Evolutionary conservation across 108 stramenopile species (phyloP).

Genomic region (Cylindrotheca closterium): DNA sequence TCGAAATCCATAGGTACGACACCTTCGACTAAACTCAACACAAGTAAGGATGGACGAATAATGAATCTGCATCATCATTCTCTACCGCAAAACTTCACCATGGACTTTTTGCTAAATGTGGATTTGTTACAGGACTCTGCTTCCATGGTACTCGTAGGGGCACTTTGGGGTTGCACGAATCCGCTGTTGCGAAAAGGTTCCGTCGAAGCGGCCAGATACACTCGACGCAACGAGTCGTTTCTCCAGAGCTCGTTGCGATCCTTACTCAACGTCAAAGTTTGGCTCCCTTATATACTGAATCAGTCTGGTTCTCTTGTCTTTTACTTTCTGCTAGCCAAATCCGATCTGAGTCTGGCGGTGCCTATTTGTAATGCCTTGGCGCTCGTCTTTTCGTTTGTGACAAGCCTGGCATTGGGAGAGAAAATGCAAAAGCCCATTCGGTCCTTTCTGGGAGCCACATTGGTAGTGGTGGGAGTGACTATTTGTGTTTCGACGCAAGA

Average conservation of each 20-base stretch:
- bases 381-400: constrained; percentile 71
- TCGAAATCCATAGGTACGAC: too few relatives aligned
- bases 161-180: constrained; percentile 88
- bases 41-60: too few relatives aligned
- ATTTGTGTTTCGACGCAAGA: constrained; percentile 66
- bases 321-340: constrained; percentile 68
- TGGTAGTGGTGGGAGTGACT: constrained; percentile 61
- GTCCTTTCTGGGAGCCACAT: constrained; percentile 51
- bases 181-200: constrained; percentile 75
- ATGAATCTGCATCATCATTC: not conserved
- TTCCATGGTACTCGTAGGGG: constrained; percentile 66
- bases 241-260: constrained; percentile 26
- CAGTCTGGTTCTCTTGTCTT: constrained; percentile 79
- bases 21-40: too few relatives aligned
- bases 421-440: constrained; percentile 55
- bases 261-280: constrained; percentile 54
- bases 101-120: not conserved
- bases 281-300: constrained; percentile 78
- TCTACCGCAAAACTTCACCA: not conserved
- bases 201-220: constrained; percentile 11
- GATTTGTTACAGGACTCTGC: constrained; percentile 27
- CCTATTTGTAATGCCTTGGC: constrained; percentile 84
- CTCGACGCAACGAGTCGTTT: not conserved
- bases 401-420: constrained; percentile 66
- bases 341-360: constrained; percentile 67